Conservation (phyloP, 768 basidiomycete genomes). For the Hebeloma cylindrosporum region DNA sequence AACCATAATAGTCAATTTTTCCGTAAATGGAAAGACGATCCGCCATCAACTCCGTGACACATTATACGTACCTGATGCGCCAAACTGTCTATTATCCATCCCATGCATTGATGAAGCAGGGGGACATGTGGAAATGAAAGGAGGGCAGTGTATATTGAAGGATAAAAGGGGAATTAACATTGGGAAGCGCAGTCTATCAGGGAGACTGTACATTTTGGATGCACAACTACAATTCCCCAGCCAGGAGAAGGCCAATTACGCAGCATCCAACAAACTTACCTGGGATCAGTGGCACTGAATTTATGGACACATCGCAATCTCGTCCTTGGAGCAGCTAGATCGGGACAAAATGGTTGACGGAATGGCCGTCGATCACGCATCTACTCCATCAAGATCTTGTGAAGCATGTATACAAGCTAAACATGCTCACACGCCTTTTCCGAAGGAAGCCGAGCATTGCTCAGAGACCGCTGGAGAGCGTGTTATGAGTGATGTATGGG, state of each 20-base stretch:
- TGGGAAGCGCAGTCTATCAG: constrained; percentile 9
- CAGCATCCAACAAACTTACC: constrained; percentile 10
- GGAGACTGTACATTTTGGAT: constrained; percentile 21
- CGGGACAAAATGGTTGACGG: constrained; percentile 19
- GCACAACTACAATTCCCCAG: constrained; percentile 5
- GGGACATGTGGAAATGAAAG: constrained; percentile 10
- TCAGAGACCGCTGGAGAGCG: constrained; percentile 22
- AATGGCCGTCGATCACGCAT: constrained; percentile 16
- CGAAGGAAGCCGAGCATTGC: constrained; percentile 28
- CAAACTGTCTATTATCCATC: constrained; percentile 23
- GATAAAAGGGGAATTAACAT: constrained; percentile 13
- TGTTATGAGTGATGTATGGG: constrained; percentile 30
- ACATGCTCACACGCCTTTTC: constrained; percentile 28
- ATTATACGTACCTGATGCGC: constrained; percentile 21
- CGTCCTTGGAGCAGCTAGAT: constrained; percentile 17
- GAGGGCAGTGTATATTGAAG: constrained; percentile 10
- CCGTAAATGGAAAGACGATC: constrained; percentile 15
- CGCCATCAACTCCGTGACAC: constrained; percentile 17
- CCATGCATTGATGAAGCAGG: constrained; percentile 20
- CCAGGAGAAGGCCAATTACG: constrained; percentile 11
- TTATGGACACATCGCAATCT: constrained; percentile 26
- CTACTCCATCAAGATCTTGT: constrained; percentile 24
- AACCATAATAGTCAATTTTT: constrained; percentile 20
- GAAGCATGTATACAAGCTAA: constrained; percentile 38
- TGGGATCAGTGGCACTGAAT: constrained; percentile 29